phyloP scores from a whole-genome alignment of 1,139 yeast genomes.

The Tardiomyces blankii region DNA sequence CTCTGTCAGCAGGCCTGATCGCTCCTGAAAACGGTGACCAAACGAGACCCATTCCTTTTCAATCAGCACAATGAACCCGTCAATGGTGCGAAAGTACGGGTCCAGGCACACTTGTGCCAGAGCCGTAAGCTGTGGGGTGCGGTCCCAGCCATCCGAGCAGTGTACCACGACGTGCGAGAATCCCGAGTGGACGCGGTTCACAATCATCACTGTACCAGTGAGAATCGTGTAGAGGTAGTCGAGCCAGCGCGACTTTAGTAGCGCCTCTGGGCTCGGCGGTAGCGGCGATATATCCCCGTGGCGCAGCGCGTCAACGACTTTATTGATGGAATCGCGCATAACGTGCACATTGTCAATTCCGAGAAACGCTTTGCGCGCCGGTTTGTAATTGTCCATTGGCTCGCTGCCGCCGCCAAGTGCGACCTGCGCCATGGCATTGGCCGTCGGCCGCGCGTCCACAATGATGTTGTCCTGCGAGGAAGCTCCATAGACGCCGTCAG shows the following conservation, averaged over 20 bases:
- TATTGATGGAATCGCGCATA: conserved; percentile 73
- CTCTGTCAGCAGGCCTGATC: conserved; percentile 57
- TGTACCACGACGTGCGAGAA: conserved; percentile 78
- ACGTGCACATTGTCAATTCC: conserved; percentile 95
- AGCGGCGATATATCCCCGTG: conserved; percentile 52
- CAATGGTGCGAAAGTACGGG: conserved; percentile 77
- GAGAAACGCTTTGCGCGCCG: conserved; percentile 59
- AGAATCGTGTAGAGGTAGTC: conserved; percentile 58
- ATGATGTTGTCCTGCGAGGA: conserved; percentile 47
- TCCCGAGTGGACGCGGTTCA: conserved; percentile 70
- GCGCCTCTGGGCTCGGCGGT: conserved; percentile 33
- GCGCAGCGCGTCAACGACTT: conserved; percentile 49
- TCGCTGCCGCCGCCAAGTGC: conserved; percentile 98
- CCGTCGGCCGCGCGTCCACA: conserved; percentile 84
- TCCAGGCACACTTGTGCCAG: conserved; percentile 80
- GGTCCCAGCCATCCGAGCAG: conserved; percentile 98
- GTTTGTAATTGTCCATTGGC: conserved; percentile 71
- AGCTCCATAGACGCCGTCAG: conserved; percentile 22
- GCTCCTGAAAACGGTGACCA: conserved; percentile 80
- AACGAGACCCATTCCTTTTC: conserved; percentile 96
- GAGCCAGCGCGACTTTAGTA: conserved; percentile 71
- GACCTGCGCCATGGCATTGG: conserved; percentile 94
- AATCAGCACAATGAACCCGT: conserved; percentile 74
- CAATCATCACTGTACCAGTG: conserved; percentile 67
- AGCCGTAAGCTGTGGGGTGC: conserved; percentile 85